Base-by-base conservation (phyloP, 2,329 filamentous ascomycete genomes). In the Xylaria multiplex region DNA sequence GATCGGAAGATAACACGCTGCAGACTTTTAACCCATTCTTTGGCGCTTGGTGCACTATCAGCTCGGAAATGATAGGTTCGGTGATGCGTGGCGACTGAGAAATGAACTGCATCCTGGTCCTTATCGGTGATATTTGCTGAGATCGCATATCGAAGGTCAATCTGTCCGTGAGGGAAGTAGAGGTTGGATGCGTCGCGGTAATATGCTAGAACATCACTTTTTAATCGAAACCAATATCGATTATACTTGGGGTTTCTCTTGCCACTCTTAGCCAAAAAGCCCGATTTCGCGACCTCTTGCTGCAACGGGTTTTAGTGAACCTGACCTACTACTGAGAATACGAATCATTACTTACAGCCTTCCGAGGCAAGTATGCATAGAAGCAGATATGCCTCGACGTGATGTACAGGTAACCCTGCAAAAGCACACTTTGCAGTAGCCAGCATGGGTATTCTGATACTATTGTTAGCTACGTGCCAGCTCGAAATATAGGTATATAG, bases 341-440 rank as follows among this genome's bases (percentile, higher is more conserved):
- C 7, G 11, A 13, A 40, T n/a, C 6, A 8, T 52, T 6, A 49
- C 89, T 79, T 83, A 92, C 91, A 58, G 91, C 88, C 84, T 96
- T 97, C 83, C 94, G 96, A 6, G 93, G 93, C n/a, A 98, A 85
- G 77, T 97, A 97, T 45, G 96, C 93, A 77, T 97, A 98, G 78
- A 98, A 99, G 80, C 94, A 97, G 67, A 98, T 91, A 77, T 99
- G 96, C 72, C 90, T 91, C 67, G 91, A 85, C 0, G 96, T 98
- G 75, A 99, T 92, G 80, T 98, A 98, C 86, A 99, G 90, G 77
- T 96, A 97, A 6, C 96, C 96, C 76, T 97, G 93, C 8, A 98
- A 85, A 35, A 98, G 83, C 50, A 97, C 93, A 75, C 91, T 97
- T 77, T 97, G 93, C 40, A 98, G 81, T 45, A 98, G 82, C 90